Conservation (phyloP, 1,284 basidiomycete species). For the Heliocybe sulcata region DNA sequence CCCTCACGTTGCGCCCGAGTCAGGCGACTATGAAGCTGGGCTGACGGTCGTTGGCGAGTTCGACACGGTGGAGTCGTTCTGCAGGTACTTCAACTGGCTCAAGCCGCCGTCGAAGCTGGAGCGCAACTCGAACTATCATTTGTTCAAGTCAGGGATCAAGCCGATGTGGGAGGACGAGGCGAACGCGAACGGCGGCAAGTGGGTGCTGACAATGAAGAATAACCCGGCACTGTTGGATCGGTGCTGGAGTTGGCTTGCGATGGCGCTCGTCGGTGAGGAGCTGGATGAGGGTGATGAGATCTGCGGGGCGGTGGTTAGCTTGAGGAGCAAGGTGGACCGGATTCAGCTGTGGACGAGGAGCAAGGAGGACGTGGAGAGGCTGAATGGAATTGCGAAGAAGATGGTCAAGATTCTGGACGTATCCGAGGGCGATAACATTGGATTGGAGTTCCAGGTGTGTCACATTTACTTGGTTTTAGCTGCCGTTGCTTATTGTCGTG, state of each 20-base stretch:
- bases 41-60: slow-evolving; percentile 76
- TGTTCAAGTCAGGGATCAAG: slow-evolving; percentile 89
- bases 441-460: slow-evolving; percentile 81
- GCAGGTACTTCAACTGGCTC: slow-evolving; percentile 92
- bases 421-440: slow-evolving; percentile 71
- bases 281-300: slow-evolving; percentile 84
- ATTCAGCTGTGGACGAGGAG: slow-evolving; percentile 86
- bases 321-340: slow-evolving; percentile 82
- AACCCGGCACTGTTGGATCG: slow-evolving; percentile 76
- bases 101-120: slow-evolving; percentile 85
- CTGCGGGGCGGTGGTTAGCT: slow-evolving; percentile 86
- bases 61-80: slow-evolving; percentile 85
- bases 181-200: slow-evolving; percentile 89
- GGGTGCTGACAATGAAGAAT: slow-evolving; percentile 89
- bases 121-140: slow-evolving; percentile 86
- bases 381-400: slow-evolving; percentile 80
- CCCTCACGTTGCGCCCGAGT: slow-evolving; percentile 33
- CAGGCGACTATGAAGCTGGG: slow-evolving; percentile 70
- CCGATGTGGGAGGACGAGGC: slow-evolving; percentile 97
- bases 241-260: slow-evolving; percentile 86
- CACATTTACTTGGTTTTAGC: neutral
- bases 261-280: slow-evolving; percentile 89
- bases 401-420: slow-evolving; percentile 78
- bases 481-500: neutral
- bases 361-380: slow-evolving; percentile 76